Conservation (phyloP, 345 rosid genomes). For the Triadica sebifera region DNA sequence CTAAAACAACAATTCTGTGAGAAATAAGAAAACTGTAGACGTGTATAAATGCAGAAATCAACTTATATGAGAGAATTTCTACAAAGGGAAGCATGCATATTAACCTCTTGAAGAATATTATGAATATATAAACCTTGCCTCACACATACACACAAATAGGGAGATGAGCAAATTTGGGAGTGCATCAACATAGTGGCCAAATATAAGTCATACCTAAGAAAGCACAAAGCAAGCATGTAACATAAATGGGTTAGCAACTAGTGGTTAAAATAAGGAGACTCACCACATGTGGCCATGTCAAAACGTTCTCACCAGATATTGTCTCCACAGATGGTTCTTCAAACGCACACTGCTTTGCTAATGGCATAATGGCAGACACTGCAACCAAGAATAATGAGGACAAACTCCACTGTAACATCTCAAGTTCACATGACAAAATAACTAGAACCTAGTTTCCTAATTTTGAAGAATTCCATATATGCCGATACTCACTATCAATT, state of each 20-base stretch:
- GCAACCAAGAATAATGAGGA: constrained; percentile 30
- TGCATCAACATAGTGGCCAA: neutral
- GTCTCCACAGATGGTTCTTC: constrained; percentile 97
- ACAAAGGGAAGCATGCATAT: no score
- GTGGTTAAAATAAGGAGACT: constrained; percentile 28
- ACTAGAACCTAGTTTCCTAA: neutral
- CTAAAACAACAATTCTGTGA: no score
- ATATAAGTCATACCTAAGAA: neutral
- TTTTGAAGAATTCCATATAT: neutral
- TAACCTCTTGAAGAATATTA: no score
- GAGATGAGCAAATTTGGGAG: neutral
- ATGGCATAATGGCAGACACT: constrained; percentile 97
- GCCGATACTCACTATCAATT: constrained; percentile 81
- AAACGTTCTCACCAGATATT: constrained; percentile 75
- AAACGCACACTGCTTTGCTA: constrained; percentile 93
- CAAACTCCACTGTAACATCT: neutral
- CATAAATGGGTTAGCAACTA: neutral
- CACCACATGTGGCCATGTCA: constrained; percentile 96
- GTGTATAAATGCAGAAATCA: no score
- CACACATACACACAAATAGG: neutral
- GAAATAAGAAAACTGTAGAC: no score
- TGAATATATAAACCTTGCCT: neutral
- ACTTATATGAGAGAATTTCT: no score
- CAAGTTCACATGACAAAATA: constrained; percentile 7
- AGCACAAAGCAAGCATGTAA: neutral